Percentiles rank a stretch among this genome's conserved stretches.
Conservation (phyloP, 257 asterid genomes). For the Ilex asprella region DNA sequence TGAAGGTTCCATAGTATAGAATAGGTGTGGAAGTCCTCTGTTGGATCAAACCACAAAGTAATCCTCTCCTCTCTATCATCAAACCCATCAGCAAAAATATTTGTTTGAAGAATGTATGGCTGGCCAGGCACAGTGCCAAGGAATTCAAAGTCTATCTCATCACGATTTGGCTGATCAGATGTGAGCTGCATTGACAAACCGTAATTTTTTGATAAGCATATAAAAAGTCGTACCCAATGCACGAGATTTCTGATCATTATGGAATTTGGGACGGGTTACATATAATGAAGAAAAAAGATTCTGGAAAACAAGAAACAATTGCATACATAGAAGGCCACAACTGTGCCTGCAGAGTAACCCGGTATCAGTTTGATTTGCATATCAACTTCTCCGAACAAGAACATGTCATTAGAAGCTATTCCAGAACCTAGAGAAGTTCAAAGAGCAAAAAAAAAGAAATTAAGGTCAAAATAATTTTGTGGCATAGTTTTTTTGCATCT, state of each 20-base stretch:
- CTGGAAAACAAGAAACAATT: neutral
- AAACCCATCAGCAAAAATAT: slow-evolving; percentile 63
- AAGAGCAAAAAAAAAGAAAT: neutral
- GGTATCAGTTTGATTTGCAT: slow-evolving; percentile 73
- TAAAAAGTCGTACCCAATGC: neutral
- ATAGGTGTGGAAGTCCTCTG: slow-evolving; percentile 76
- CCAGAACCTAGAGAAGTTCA: slow-evolving; percentile 40
- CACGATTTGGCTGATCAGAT: slow-evolving; percentile 53
- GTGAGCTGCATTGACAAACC: slow-evolving; percentile 41
- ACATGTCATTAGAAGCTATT: slow-evolving; percentile 67
- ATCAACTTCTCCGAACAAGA: slow-evolving; percentile 76
- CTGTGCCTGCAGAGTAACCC: slow-evolving; percentile 88
- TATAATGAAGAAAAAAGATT: neutral
- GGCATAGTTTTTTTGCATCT: too few species aligned
- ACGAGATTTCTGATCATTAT: too few species aligned
- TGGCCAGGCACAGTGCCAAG: slow-evolving; percentile 64
- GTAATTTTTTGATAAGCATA: neutral
- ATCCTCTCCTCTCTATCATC: slow-evolving; percentile 73
- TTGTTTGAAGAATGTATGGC: slow-evolving; percentile 67
- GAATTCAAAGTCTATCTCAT: slow-evolving; percentile 93
- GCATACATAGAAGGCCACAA: slow-evolving; percentile 76
- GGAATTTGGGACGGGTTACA: neutral
- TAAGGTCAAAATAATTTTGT: neutral
- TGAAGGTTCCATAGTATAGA: slow-evolving; percentile 74
- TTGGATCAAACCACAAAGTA: slow-evolving; percentile 88